Percentiles rank a stretch among this genome's conserved stretches.
These are phyloP conservation scores for Podospora appendiculata DNA, from an alignment of 495 filamentous ascomycete species.

Conservation along the genomic window DNA sequence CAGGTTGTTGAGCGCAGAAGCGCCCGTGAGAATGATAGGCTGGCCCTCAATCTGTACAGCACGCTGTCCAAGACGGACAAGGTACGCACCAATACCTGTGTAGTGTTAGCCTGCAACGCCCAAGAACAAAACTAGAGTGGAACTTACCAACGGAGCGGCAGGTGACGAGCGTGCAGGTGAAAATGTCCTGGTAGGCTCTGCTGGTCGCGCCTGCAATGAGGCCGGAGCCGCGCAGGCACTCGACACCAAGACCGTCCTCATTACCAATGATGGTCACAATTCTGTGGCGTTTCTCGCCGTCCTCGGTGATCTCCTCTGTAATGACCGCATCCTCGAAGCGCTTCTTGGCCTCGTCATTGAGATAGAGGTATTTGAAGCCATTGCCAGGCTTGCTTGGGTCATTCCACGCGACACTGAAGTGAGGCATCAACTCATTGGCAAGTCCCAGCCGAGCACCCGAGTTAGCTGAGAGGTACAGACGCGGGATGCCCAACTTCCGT, in stretches of 20 bases:
- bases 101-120: constrained; percentile 15
- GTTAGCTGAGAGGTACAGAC: constrained; percentile 97
- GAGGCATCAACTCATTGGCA: constrained; percentile 92
- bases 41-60: constrained; percentile 98
- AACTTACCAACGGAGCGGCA: constrained; percentile 83
- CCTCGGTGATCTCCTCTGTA: constrained; percentile 75
- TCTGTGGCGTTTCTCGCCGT: constrained; percentile 86
- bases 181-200: constrained; percentile 96
- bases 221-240: constrained; percentile 94
- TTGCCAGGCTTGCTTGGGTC: constrained; percentile 72
- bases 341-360: constrained; percentile 78
- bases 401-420: constrained; percentile 96
- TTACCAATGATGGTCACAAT: constrained; percentile 91
- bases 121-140: not conserved
- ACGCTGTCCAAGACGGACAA: constrained; percentile 94
- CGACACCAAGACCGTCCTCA: constrained; percentile 94
- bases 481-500: constrained; percentile 84
- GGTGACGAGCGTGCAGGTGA: constrained; percentile 95
- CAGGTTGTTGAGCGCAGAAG: constrained; percentile 95
- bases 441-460: constrained; percentile 98
- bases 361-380: constrained; percentile 98
- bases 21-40: constrained; percentile 97
- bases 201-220: constrained; percentile 97
- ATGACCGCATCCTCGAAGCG: constrained; percentile 87
- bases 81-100: constrained; percentile 88